phyloP scores from a whole-genome alignment of 23 red algal genomes.

The Gracilaria domingensis region DNA sequence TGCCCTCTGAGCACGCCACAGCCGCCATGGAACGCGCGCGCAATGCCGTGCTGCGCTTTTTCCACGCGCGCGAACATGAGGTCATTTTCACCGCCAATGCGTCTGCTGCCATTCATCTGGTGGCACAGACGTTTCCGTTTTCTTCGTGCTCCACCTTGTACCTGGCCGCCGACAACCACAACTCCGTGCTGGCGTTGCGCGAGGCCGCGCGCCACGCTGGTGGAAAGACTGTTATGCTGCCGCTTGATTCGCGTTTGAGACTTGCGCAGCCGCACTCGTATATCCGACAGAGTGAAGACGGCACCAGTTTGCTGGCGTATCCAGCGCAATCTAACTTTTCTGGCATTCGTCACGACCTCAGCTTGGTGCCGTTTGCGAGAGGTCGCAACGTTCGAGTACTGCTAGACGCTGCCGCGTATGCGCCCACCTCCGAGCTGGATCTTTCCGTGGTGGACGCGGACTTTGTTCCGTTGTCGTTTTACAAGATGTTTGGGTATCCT shows the following conservation, averaged over 20 bases:
- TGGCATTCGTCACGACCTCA: constrained; percentile 54
- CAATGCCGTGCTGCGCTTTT: constrained; percentile 45
- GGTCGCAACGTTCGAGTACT: constrained; percentile 24
- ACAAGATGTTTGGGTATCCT: constrained; percentile 84
- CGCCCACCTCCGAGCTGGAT: constrained; percentile 51
- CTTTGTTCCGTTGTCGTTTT: constrained; percentile 71
- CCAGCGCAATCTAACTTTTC: constrained; percentile 81
- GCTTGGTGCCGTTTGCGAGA: constrained; percentile 17
- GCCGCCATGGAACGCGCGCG: constrained; percentile 34
- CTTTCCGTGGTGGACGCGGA: constrained; percentile 41
- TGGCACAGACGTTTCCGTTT: constrained; percentile 66
- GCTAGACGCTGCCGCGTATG: constrained; percentile 63
- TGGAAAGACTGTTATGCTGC: background rate
- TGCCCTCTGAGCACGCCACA: constrained; percentile 25
- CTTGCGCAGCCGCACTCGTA: constrained; percentile 4
- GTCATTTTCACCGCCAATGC: constrained; percentile 75
- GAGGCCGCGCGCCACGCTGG: constrained; percentile 24
- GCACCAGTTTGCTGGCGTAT: constrained; percentile 52
- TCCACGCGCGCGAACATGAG: constrained; percentile 55
- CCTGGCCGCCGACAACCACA: constrained; percentile 59
- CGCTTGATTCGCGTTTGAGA: constrained; percentile 12
- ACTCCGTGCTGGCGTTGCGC: constrained; percentile 58
- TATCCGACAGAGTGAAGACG: background rate
- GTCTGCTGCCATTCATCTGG: constrained; percentile 62
- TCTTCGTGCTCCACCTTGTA: background rate